phyloP scores from a whole-genome alignment of 305 asterid genomes.

The Rubia occidens region DNA sequence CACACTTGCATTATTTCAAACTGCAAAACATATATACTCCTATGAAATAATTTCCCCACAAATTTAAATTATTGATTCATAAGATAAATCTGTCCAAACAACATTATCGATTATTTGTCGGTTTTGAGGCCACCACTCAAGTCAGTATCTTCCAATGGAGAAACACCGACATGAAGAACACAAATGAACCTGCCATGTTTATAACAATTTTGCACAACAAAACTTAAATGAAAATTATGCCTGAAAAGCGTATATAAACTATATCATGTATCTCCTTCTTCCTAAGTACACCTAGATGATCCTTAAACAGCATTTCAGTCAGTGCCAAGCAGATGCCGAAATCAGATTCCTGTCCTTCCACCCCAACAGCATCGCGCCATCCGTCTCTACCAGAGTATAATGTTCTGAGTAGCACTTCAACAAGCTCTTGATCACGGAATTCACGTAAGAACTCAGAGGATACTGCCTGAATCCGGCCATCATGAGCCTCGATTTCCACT shows the following conservation, averaged over 20 bases:
- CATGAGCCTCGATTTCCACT: conserved; percentile 60
- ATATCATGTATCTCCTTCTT: background rate
- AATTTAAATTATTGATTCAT: too few relatives aligned
- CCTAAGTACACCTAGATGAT: background rate
- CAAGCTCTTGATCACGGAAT: conserved; percentile 51
- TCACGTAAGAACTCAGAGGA: conserved; percentile 60
- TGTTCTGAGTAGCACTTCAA: conserved; percentile 55
- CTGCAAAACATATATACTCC: too few relatives aligned
- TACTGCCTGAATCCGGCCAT: conserved; percentile 72
- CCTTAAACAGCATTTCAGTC: conserved; percentile 13
- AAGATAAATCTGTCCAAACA: too few relatives aligned
- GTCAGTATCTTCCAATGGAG: too few relatives aligned
- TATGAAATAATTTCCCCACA: too few relatives aligned
- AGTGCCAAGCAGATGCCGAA: conserved; percentile 84
- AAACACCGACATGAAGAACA: background rate
- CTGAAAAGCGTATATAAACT: background rate
- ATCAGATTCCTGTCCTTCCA: conserved; percentile 70
- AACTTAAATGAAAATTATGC: conserved; percentile 1
- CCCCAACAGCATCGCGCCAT: conserved; percentile 66
- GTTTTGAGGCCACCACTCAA: background rate
- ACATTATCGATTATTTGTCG: background rate
- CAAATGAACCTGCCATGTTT: background rate
- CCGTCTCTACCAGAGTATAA: conserved; percentile 56
- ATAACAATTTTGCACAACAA: conserved; percentile 11
- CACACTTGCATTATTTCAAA: too few relatives aligned